Base-by-base conservation (phyloP, 2,329 filamentous ascomycete genomes). In the Aspergillus niger region DNA sequence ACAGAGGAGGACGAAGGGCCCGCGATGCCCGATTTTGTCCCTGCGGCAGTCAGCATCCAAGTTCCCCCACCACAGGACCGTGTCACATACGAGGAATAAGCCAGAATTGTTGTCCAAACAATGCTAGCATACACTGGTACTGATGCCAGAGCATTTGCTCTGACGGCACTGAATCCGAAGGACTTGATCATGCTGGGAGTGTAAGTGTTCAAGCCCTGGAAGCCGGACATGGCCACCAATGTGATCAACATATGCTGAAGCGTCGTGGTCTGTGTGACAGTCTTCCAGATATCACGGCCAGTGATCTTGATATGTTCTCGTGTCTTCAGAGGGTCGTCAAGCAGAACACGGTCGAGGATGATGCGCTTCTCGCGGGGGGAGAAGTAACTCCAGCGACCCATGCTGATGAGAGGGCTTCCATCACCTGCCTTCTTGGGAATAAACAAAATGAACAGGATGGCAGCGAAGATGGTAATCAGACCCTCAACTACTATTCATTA, bases 221-320 rank as follows among this genome's bases (percentile, higher is more conserved):
- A 81, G 72, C 65, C 83, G 78, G 71, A 82, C 83, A 70, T 74
- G 63, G 30, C 83, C 64, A 38, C 68, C 7, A 75, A 59, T 1
- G 83, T 83, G 60, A 86, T 80, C 17, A 82, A 60, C 5, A 83
- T 76, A 54, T 86, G 84, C 5, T 80, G 71, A 75, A 81, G 82
- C n/a, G 86, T 76, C 1, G 82, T 77, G 73, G 82, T 84, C 69
- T 83, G 80, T n/a, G 63, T 67, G 15, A 74, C 55, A 0, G 76
- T 77, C 7, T 65, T 66, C 69, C 69, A 70, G 39, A 79, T 71
- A 63, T 79, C 76, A 5, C 64, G 61, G 3, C 68, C 69, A 0
- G 72, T 70, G 53, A 80, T 79, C n/a, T 69, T 72, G 20, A 78
- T 63, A 28, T 77, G 71, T 1, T 71, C 72, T 1, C 62, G 63